Base-by-base conservation (phyloP, 441 rosid genomes). In the Bocquillonia castaneifolia region DNA sequence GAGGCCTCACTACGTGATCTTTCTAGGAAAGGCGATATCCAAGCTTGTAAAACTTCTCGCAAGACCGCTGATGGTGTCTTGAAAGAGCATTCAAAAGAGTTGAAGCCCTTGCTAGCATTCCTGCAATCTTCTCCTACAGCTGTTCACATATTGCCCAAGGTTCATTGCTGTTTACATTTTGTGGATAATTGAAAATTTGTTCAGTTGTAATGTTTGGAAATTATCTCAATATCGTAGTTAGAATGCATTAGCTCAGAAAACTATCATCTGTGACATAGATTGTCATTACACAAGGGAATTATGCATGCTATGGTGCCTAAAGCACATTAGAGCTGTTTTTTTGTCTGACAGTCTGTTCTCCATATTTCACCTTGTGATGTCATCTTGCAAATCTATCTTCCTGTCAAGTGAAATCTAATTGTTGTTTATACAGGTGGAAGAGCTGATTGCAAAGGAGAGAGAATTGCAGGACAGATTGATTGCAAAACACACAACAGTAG, bases 41-140 rank as follows among this genome's bases (percentile, higher is more conserved):
- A 92, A 80, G 84, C 92, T 66, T 92, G 98, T 80, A 94, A 94
- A 84, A 78, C 86, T 62, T 81, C 92, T 74, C 96, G 98, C n/a
- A 92, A 85, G 85, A 66, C 85, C 36, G 84, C 88, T 36, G 98
- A 94, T 76, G 80, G 74, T 78, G 58, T 76, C 63, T 77, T 90
- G 81, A 94, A 94, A 81, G 97, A 87, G 80, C 79, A 80, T 61
- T 76, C 91, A 6, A 92, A 90, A 79, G 93, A 92, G 75, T 65
- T 90, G 64, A 92, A 82, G 70, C 86, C 88, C 13, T 71, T 83
- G 73, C 61, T 85, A 28, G 65, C 84, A 70, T 77, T 77, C 83
- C 78, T 94, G 84, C 97, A 87, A 25, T 81, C 96, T 72, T 86
- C 88, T 42, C 79, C 92, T 28, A 76, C 82, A 51, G 91, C 99